phyloP scores from a whole-genome alignment of 202 grass and related monocot genomes.

The Sporobolus alterniflorus region DNA sequence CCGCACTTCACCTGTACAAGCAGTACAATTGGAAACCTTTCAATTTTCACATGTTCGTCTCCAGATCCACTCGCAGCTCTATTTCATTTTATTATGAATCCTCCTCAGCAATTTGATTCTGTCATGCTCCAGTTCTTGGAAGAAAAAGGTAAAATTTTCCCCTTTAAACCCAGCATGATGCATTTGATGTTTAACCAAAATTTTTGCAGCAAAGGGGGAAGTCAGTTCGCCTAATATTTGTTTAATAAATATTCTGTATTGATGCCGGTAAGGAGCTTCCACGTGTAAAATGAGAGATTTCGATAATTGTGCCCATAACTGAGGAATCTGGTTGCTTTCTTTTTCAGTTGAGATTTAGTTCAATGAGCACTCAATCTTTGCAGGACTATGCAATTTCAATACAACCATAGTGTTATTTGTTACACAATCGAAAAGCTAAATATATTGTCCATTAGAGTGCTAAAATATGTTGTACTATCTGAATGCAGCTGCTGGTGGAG shows the following conservation, averaged over 20 bases:
- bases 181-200: neutral
- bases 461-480: slow-evolving; percentile 14
- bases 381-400: neutral
- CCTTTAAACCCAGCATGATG: neutral
- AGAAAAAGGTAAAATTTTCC: neutral
- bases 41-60: slow-evolving; percentile 25
- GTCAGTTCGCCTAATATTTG: neutral
- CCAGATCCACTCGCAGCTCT: neutral
- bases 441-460: neutral
- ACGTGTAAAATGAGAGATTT: neutral
- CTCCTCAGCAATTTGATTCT: neutral
- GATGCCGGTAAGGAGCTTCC: neutral
- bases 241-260: neutral
- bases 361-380: neutral
- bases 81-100: neutral
- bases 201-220: neutral
- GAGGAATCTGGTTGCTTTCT: neutral
- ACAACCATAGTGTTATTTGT: neutral
- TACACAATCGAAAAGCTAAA: neutral
- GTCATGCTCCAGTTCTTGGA: neutral
- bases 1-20: slow-evolving; percentile 58
- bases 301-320: neutral
- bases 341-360: neutral
- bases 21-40: slow-evolving; percentile 59
- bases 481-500: slow-evolving; percentile 47